phyloP scores from a whole-genome alignment of 176 grass and related monocot species.

The Juncus inflexus region DNA sequence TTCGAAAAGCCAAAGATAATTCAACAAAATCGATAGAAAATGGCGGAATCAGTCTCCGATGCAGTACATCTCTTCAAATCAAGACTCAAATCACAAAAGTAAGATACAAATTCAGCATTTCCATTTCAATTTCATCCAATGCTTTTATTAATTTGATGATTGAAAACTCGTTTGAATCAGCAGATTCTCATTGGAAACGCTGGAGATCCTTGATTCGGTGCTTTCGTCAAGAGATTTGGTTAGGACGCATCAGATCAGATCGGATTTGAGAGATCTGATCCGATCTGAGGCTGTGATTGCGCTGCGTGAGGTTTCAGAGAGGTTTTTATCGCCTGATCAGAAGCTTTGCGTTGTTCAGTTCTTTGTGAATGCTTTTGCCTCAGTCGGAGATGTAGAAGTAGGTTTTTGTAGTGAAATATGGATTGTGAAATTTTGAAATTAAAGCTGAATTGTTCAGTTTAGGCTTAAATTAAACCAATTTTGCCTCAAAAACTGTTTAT shows the following conservation, averaged over 20 bases:
- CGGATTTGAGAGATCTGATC: conserved; percentile 37
- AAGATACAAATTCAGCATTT: background rate
- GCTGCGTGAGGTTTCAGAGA: conserved; percentile 28
- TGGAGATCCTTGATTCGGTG: conserved; percentile 48
- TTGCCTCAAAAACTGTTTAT: no score
- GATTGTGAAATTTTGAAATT: background rate
- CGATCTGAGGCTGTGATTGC: conserved; percentile 24
- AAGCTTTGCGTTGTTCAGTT: conserved; percentile 54
- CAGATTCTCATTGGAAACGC: conserved; percentile 43
- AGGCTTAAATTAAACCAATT: no score
- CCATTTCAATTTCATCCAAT: conserved; percentile 1
- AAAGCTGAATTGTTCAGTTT: no score
- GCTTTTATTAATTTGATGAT: background rate
- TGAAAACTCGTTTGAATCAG: background rate
- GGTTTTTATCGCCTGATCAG: conserved; percentile 2
- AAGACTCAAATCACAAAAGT: conserved; percentile 33
- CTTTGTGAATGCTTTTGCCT: conserved; percentile 65
- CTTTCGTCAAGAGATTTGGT: conserved; percentile 44
- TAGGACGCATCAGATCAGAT: conserved; percentile 37
- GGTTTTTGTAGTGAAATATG: background rate
- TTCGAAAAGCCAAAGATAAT: background rate
- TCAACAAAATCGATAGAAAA: conserved; percentile 2
- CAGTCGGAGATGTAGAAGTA: conserved; percentile 67
- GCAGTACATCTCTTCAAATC: conserved; percentile 34
- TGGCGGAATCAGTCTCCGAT: conserved; percentile 9